Evolutionary conservation across 2,329 filamentous ascomycete species (phyloP), one percentile per base, ranked within the genome.

Genomic region (Nemania sp.): DNA sequence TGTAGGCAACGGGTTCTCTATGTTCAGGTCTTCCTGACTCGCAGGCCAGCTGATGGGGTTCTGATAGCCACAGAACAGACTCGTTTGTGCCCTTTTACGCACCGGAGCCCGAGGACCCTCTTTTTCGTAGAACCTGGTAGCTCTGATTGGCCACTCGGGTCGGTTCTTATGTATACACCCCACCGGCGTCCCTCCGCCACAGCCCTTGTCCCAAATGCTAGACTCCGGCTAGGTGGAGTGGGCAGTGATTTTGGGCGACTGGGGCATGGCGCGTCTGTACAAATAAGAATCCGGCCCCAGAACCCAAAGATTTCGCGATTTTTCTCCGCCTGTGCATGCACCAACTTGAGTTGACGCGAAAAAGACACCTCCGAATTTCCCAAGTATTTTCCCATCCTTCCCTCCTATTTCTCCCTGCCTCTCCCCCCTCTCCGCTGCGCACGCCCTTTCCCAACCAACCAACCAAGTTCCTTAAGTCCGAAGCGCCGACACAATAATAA

Each of bases 271-370:
- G 77, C 77, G 75, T 79, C 55, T 76, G 77, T 81, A 82, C 80
- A 82, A 82, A 82, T 81, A 81, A 79, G 77, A 80, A 70, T 78
- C 77, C 75, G 74, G 77, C 79, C 79, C 79, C 80, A 75, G 79
- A 76, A 74, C 77, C 76, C 76, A 78, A 78, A 77, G 75, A 78
- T 79, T 76, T 79, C 77, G 78, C 76, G 77, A 74, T 73, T 75
- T 71, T 74, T 75, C 72, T 74, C 72, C 70, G 67, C 71, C 69
- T 71, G 60, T 61, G 69, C 69, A 68, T 70, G 62, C 64, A 68
- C 67, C 66, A 69, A 62, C 61, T 64, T 66, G 64, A 67, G 63
- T 64, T 66, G 68, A 69, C 67, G 68, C 71, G 75, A 76, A 76
- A 78, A 76, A 75, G 74, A 73, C 72, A 75, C 73, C 71, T 77